Evolutionary conservation across 805 yeast genomes (phyloP), one percentile per base, ranked within the genome.

Genomic region (Nakazawaea sp.): DNA sequence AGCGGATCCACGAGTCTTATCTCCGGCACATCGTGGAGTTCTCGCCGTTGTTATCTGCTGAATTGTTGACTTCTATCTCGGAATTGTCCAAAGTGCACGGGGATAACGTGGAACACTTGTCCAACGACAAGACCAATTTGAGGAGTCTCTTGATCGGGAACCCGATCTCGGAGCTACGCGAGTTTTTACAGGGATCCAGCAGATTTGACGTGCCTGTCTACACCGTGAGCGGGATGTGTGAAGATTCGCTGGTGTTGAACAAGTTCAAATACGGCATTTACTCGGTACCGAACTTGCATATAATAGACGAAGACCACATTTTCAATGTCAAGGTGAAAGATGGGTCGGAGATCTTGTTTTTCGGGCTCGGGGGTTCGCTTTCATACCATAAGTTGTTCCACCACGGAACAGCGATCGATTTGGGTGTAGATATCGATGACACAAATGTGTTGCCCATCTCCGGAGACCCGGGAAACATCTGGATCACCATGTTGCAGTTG

Each of bases 191-290:
- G 38, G 83, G 72, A 8, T 58, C 58, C 32, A 49, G 52, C 35
- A 45, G 32, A 42, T 64, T 71, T 46, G 56, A 56, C 27, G 72
- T 69, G 3, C 92, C 94, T 0, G 85, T 84, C 1, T 84, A 83
- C 59, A 75, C 89, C 3, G 74, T 80, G n/a, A 78, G 72, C 47
- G 92, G 92, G 0, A 78, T 81, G 54, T 66, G 78, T 39, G 94
- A 83, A 52, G 94, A 83, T 52, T 75, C 85, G 2, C 51, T 68
- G 3, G 84, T 84, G 17, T 57, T 83, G 30, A 73, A 78, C 45
- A 74, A 72, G 59, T 72, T 83, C 54, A 67, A 78, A 38, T 55
- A 62, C 36, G 81, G 81, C 4, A 58, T 62, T 10, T 69, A 74
- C 44, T 36, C 44, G 2, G 66, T 83, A 4, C 73, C 75, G 12